Evolutionary conservation across 257 asterid genomes (phyloP).

Genomic region (Jaltomata sinuosa): DNA sequence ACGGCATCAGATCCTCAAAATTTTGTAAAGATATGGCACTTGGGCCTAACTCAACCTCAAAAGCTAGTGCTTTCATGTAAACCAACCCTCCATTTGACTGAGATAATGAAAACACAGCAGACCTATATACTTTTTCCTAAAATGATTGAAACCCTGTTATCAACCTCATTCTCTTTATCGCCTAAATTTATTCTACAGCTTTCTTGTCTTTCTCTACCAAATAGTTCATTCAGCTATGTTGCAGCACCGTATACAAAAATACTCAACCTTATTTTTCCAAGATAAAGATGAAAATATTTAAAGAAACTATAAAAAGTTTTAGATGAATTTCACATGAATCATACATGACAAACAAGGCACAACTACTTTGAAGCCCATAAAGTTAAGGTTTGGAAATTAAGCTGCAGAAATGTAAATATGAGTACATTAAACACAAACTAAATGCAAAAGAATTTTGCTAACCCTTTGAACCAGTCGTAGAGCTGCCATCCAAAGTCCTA

Average conservation of each 20-base stretch:
- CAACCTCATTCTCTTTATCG: not conserved
- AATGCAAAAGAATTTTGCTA: constrained; percentile 11
- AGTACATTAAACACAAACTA: not conserved
- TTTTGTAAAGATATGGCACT: not conserved
- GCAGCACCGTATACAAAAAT: not conserved
- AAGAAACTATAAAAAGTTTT: not conserved
- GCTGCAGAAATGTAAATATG: not conserved
- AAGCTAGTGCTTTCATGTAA: not conserved
- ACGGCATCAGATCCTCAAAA: not conserved
- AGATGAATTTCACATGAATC: not conserved
- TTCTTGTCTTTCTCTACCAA: not conserved
- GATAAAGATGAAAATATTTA: not conserved
- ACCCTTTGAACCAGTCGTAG: constrained; percentile 95
- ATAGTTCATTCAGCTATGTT: not conserved
- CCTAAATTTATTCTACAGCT: not conserved
- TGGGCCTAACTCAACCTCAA: not conserved
- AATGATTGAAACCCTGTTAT: not conserved
- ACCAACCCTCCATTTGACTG: not conserved
- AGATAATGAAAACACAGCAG: not conserved
- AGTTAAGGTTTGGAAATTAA: not conserved
- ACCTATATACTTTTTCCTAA: not conserved
- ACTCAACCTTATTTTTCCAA: not conserved
- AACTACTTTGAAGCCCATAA: not conserved
- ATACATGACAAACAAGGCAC: not conserved
- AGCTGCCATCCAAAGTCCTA: constrained; percentile 98